Base-by-base conservation (phyloP, 352 stramenopile species). In the Globisporangium splendens region DNA sequence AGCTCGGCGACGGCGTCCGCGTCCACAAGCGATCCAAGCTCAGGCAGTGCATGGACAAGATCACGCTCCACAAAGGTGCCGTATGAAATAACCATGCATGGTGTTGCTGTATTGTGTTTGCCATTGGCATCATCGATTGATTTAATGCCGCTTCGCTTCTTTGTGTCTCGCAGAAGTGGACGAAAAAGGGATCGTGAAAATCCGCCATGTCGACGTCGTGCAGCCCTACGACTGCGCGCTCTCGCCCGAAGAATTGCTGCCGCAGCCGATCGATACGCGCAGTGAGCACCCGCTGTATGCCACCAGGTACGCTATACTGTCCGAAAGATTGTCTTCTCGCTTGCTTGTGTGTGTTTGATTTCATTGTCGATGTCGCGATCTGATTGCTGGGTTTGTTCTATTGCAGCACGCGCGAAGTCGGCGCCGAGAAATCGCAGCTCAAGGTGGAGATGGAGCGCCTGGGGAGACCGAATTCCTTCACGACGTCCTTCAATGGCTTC, bases 401-500 rank as follows among this genome's bases (percentile, higher is more conserved):
- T 8, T 42, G 20, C 28, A 84, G 72, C 58, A 82, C 66, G 28
- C 78, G 79, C 51, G 77, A 89, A 17, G 80, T 91, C 31, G 81
- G 83, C n/a, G 72, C 73, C 18, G 83, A 91, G 41, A 93, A 93
- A 51, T 56, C 79, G 18, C 77, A 88, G 51, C 59, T 91, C 21
- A 89, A 88, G 65, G 68, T 93, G 55, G 77, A 91, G 5, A 53
- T 79, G 8, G 81, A 90, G 50, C 81, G 77, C 33, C 66, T 77
- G 22, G 78, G 77, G 10, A 75, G 80, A 0, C 84, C 81, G 12
- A 90, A 88, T 60, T 86, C 69, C 1, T 91, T 93, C 66, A 91
- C 84, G 13, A 86, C 71, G 21, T 89, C 84, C n/a, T 93, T 93
- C 70, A 90, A 93, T 61, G 84, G 84, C 28, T 91, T 93, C 52